phyloP scores from a whole-genome alignment of 73 alveolate species.

The Durusdinium trenchii region DNA sequence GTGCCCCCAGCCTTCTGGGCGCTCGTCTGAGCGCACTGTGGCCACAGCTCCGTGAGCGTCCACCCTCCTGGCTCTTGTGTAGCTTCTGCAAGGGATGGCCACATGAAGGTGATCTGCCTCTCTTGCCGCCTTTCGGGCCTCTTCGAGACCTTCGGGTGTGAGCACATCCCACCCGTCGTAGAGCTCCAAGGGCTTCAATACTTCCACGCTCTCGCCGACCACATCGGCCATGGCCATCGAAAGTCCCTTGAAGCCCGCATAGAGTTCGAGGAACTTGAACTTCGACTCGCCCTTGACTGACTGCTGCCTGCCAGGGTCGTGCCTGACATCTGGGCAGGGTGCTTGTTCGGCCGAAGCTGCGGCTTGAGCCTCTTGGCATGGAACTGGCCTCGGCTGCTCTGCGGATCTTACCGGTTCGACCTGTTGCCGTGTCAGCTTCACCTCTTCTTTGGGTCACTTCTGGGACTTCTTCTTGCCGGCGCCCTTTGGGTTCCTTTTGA shows the following conservation, averaged over 20 bases:
- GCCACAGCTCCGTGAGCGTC: slow-evolving; percentile 7
- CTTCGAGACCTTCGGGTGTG: not conserved
- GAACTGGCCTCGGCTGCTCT: too few relatives aligned
- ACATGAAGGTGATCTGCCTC: not conserved
- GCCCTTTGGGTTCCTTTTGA: not conserved
- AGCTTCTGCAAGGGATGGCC: not conserved
- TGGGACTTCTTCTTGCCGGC: not conserved
- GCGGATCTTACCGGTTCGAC: not conserved
- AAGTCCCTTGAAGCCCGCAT: not conserved
- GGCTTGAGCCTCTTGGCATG: too few relatives aligned
- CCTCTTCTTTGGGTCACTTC: not conserved
- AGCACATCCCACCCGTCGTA: not conserved
- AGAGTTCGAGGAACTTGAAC: slow-evolving; percentile 24
- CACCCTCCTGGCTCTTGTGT: not conserved
- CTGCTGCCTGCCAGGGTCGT: too few relatives aligned
- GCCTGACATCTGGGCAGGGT: too few relatives aligned
- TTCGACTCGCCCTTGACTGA: too few relatives aligned
- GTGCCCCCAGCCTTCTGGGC: not conserved
- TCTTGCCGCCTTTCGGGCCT: not conserved
- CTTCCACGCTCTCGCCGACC: not conserved
- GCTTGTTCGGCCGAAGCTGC: too few relatives aligned
- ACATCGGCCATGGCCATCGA: not conserved
- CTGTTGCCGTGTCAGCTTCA: not conserved
- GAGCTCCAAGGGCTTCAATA: not conserved
- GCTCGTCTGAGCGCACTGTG: not conserved